Percentiles rank a stretch among this genome's conserved stretches.
phyloP scores from a whole-genome alignment of 2,329 filamentous ascomycete species.

The Pseudogymnoascus sp. region DNA sequence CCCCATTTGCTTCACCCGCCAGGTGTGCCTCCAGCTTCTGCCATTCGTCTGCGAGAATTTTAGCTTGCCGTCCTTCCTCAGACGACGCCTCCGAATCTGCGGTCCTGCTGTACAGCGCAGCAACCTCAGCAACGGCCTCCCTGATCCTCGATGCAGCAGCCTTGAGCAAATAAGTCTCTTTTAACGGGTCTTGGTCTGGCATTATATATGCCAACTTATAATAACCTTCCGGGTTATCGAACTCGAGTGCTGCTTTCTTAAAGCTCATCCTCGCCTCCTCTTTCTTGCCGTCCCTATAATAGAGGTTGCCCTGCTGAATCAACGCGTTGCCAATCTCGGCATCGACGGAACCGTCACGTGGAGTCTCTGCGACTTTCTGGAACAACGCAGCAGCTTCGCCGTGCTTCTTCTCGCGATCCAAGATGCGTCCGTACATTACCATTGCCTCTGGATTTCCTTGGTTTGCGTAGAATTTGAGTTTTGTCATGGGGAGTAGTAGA shows the following conservation, averaged over 20 bases:
- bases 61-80: background rate
- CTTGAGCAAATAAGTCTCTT: constrained; percentile 23
- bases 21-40: background rate
- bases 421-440: constrained; percentile 22
- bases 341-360: constrained; percentile 16
- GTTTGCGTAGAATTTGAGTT: constrained; percentile 19
- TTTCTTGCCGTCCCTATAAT: constrained; percentile 11
- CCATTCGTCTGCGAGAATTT: background rate
- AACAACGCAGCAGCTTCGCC: constrained; percentile 21
- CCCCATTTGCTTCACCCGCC: background rate
- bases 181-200: constrained; percentile 10
- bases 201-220: constrained; percentile 22
- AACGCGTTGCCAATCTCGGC: constrained; percentile 22
- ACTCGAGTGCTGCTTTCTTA: constrained; percentile 23
- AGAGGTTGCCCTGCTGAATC: constrained; percentile 19
- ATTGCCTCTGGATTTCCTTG: constrained; percentile 23
- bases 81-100: background rate
- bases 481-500: constrained; percentile 13
- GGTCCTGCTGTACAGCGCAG: background rate
- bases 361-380: constrained; percentile 17
- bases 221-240: constrained; percentile 24
- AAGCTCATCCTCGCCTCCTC: constrained; percentile 19
- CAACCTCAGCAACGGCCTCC: constrained; percentile 17
- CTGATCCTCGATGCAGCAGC: constrained; percentile 23
- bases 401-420: constrained; percentile 14